Evolutionary conservation across 1,284 basidiomycete genomes (phyloP), one percentile per base, ranked within the genome.

Genomic region (Trichosporon ovoides): DNA sequence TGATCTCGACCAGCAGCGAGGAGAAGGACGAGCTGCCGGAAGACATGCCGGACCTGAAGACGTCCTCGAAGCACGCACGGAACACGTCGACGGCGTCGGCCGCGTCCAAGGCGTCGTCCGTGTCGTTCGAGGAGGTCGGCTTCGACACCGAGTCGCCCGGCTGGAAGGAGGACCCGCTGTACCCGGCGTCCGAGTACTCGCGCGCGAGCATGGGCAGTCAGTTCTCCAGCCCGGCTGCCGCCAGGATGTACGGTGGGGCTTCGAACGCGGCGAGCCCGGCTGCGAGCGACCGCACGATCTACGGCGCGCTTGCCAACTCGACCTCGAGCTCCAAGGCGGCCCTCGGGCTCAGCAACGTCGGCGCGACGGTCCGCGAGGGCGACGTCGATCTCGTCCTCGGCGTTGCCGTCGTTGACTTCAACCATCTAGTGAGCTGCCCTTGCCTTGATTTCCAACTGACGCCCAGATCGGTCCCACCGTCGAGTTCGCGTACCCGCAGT

Each of bases 401-500:
- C 5, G 85, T 93, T 54, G 91, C 89, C 2, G 79, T 94, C 19
- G 87, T 94, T 31, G 91, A 94, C 71, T 94, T 94, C 71, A 91
- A 94, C 72, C 91, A 94, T 75, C 75, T 92, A 68, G 90, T 91
- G 69, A 69, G 83, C 59, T n/a, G n/a, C 22, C 11, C 14, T 12
- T 19, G 36, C 22, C 2, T 10, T n/a, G 7, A 7, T 61, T 52
- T 55, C 59, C 50, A 12, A 56, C 58, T 59, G 51, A 61, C 37
- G 66, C 37, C 28, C 66, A 92, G 89, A 87, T 95, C 55, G 93
- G 93, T 1, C 93, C 93, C 11, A 87, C 85, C 53, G 88, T 96
- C 61, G 92, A 97, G 74, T 96, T 87, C 57, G 72, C 77, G 7
- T 78, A 79, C 64, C 81, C 81, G 6, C 64, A 73, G 80, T 82